These are phyloP conservation scores for Sporothrix inflata DNA, from an alignment of 2,329 filamentous ascomycete species.

Conservation along the genomic window DNA sequence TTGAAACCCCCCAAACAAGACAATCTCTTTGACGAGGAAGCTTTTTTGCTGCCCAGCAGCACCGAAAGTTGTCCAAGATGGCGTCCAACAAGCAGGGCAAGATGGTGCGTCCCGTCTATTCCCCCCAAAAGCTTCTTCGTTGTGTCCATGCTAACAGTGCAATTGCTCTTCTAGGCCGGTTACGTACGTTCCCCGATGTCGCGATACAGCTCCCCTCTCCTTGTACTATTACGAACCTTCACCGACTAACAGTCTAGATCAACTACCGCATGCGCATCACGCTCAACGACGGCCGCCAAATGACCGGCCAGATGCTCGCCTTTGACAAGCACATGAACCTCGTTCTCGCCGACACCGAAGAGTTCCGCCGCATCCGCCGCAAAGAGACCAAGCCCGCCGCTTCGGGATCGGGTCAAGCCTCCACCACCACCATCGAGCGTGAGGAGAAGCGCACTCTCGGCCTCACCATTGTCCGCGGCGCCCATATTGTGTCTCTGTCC, in stretches of 20 bases:
- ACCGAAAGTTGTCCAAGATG: conserved; percentile 53
- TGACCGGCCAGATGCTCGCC: conserved; percentile 97
- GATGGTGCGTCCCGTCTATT: conserved; percentile 75
- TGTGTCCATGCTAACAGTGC: not conserved
- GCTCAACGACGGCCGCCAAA: conserved; percentile 90
- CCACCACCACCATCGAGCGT: conserved; percentile 74
- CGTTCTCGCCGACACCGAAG: conserved; percentile 96
- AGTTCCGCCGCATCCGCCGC: conserved; percentile 89
- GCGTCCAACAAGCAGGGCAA: conserved; percentile 92
- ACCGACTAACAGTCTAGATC: conserved; percentile 65
- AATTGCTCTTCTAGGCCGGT: conserved; percentile 57
- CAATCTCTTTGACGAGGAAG: not conserved
- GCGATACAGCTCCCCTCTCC: conserved; percentile 17
- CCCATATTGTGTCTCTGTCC: conserved; percentile 90
- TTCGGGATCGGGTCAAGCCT: conserved; percentile 51
- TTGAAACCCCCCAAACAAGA: conserved; percentile 24
- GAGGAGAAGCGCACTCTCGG: conserved; percentile 98
- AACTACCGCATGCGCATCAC: conserved; percentile 99
- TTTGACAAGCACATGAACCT: conserved; percentile 99
- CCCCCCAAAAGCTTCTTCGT: not conserved
- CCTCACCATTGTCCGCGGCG: conserved; percentile 90
- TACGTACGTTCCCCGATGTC: conserved; percentile 61
- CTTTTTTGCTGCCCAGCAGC: conserved; percentile 14
- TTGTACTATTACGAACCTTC: too few species aligned
- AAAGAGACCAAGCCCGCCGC: conserved; percentile 75